Conservation (phyloP, 805 yeast species). For the Lipomyces oligophaga region DNA sequence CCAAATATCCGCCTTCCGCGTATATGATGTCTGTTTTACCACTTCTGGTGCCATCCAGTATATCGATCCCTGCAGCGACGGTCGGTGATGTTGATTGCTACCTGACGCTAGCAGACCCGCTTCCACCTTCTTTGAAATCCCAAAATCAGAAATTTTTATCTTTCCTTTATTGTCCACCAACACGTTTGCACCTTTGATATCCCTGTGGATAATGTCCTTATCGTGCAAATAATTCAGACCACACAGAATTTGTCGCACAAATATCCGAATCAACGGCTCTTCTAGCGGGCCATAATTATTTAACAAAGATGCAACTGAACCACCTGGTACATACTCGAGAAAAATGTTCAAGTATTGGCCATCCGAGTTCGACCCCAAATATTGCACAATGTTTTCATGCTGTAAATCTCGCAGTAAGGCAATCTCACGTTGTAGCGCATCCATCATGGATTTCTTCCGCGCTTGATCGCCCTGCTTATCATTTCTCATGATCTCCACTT, state of each 20-base stretch:
- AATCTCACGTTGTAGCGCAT: constrained; percentile 77
- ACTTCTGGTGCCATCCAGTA: constrained; percentile 99
- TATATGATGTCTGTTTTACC: constrained; percentile 86
- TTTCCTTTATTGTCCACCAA: constrained; percentile 74
- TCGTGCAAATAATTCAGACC: constrained; percentile 74
- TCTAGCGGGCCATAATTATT: constrained; percentile 74
- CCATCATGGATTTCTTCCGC: constrained; percentile 56
- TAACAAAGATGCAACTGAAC: constrained; percentile 66
- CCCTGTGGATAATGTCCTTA: constrained; percentile 75
- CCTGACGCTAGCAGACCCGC: constrained; percentile 43
- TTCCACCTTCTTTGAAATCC: constrained; percentile 68
- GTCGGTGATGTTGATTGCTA: constrained; percentile 48
- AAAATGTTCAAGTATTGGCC: constrained; percentile 72
- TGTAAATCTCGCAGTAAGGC: constrained; percentile 67
- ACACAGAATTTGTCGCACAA: constrained; percentile 68
- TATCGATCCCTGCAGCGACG: constrained; percentile 88
- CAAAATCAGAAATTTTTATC: constrained; percentile 83
- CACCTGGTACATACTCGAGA: constrained; percentile 69
- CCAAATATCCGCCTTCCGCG: constrained; percentile 95
- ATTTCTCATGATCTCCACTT: constrained; percentile 56
- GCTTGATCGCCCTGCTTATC: constrained; percentile 32
- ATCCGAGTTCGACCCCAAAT: constrained; percentile 81
- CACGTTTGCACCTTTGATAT: constrained; percentile 85
- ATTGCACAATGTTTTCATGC: constrained; percentile 90
- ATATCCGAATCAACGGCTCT: constrained; percentile 68